Conservation (phyloP, 139 green algal species). For the Chlorella sp. region DNA sequence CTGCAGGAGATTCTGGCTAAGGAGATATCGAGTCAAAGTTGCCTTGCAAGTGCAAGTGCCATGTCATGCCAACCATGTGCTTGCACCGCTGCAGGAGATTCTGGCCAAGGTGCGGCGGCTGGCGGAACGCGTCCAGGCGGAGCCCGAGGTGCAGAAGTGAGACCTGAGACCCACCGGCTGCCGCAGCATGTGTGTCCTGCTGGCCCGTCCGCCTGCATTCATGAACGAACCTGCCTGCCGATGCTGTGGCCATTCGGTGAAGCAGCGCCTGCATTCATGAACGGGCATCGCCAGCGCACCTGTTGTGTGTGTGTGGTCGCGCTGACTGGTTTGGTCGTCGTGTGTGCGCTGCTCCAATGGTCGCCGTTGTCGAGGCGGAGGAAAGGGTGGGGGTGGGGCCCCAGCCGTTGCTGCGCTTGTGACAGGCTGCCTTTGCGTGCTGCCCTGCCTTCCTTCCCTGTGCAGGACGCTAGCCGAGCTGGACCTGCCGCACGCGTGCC, state of each 20-base stretch:
- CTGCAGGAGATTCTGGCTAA: too few relatives aligned
- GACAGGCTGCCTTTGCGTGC: neutral
- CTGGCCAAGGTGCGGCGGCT: conserved; percentile 72
- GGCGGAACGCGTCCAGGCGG: conserved; percentile 48
- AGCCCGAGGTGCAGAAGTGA: conserved; percentile 52
- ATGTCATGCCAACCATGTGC: neutral
- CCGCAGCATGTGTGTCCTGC: neutral
- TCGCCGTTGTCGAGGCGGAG: too few relatives aligned
- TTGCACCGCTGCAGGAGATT: conserved; percentile 64
- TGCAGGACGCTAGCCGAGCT: conserved; percentile 65
- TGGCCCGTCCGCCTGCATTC: too few relatives aligned
- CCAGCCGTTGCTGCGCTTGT: neutral
- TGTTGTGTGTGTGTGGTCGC: too few relatives aligned
- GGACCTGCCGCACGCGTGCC: conserved; percentile 59
- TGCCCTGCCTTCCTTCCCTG: neutral
- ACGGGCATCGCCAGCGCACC: too few relatives aligned
- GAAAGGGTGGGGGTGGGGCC: too few relatives aligned
- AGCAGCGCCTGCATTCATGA: too few relatives aligned
- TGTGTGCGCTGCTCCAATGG: too few relatives aligned
- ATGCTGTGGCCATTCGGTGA: too few relatives aligned
- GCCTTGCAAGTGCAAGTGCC: neutral
- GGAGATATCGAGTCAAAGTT: neutral
- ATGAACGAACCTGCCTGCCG: too few relatives aligned
- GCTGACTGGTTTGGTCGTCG: too few relatives aligned
- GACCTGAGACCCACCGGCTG: neutral